These are phyloP conservation scores for Tarenaya hassleriana DNA, from an alignment of 345 rosid genomes.

Conservation along the genomic window DNA sequence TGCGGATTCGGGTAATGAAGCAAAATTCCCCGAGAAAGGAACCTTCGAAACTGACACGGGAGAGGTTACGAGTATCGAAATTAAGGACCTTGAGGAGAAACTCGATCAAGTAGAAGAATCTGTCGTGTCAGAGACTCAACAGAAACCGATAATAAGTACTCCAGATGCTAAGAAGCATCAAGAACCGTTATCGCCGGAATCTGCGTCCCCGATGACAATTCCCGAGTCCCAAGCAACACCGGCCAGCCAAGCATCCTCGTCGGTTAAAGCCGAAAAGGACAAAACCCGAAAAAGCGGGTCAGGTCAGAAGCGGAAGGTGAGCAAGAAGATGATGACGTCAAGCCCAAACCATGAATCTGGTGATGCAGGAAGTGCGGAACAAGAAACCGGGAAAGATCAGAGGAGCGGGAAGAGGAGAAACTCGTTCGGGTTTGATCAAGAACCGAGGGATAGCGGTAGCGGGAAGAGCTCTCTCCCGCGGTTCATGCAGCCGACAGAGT, in stretches of 20 bases:
- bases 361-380: slow-evolving; percentile 30
- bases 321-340: slow-evolving; percentile 57
- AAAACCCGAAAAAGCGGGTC: slow-evolving; percentile 47
- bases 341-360: slow-evolving; percentile 44
- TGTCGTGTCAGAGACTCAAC: slow-evolving; percentile 24
- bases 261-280: slow-evolving; percentile 46
- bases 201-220: slow-evolving; percentile 52
- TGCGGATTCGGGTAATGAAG: slow-evolving; percentile 33
- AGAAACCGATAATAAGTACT: slow-evolving; percentile 29
- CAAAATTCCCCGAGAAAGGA: slow-evolving; percentile 37
- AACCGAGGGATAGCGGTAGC: slow-evolving; percentile 60
- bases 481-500: slow-evolving; percentile 95
- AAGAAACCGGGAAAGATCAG: slow-evolving; percentile 56
- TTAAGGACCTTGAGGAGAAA: slow-evolving; percentile 32
- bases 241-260: slow-evolving; percentile 54
- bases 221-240: slow-evolving; percentile 86
- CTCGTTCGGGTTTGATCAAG: slow-evolving; percentile 71
- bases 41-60: slow-evolving; percentile 20
- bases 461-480: slow-evolving; percentile 73
- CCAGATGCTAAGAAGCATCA: slow-evolving; percentile 43
- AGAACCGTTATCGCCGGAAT: slow-evolving; percentile 46
- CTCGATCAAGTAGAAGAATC: slow-evolving; percentile 32
- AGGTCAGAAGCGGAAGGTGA: slow-evolving; percentile 52
- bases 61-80: slow-evolving; percentile 34
- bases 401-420: slow-evolving; percentile 57